Base-by-base conservation (phyloP, 2,329 filamentous ascomycete genomes). In the Neurospora crassa region DNA sequence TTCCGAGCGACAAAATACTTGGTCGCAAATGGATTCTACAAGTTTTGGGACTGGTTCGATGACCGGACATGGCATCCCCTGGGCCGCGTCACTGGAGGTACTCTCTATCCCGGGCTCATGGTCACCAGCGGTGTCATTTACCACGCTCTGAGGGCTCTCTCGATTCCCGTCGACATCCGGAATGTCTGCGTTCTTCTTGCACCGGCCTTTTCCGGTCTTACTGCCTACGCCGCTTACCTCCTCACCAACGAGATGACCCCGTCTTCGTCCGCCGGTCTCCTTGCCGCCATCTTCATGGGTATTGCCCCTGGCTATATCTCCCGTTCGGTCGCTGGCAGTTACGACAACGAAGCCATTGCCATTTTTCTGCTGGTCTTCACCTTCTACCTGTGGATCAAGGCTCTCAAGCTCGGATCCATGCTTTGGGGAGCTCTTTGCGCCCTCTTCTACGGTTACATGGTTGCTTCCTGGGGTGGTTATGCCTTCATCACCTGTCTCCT, bases 31-130 rank as follows among this genome's bases (percentile, higher is more conserved):
- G 96, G 96, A 78, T 98, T 99, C 84, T 96, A 97, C 83, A 94
- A 92, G 82, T 99, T 99, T 81, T 99, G 96, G 96, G 95, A 99
- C 82, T 99, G 96, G 96, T 99, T 99, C 80, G 96, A 99, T 83
- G 96, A 99, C 86, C 91, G 96, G 85, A 99, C 96, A 89, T 99
- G 96, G 96, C 95, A 99, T 83, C 96, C 96, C 77, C 91, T 99
- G 73, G 96, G 96, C 78, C 93, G 96, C 85, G 96, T 99, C 80
- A 99, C 96, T 73, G 96, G 96, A 83, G 96, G 96, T 79, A 99
- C 96, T n/a, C 89, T 99, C 74, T 99, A 99, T 81, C 96, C 96
- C 69, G 96, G 96, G 78, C 87, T 99, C 79, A 99, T 99, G 96
- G 96, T 99, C 77, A 99, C 96, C 79, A 98, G 95, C 83, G 96